Percentiles rank a stretch among this genome's conserved stretches.
Evolutionary conservation across 2,329 filamentous ascomycete genomes (phyloP).

Genomic region (Hypomyces rosellus): DNA sequence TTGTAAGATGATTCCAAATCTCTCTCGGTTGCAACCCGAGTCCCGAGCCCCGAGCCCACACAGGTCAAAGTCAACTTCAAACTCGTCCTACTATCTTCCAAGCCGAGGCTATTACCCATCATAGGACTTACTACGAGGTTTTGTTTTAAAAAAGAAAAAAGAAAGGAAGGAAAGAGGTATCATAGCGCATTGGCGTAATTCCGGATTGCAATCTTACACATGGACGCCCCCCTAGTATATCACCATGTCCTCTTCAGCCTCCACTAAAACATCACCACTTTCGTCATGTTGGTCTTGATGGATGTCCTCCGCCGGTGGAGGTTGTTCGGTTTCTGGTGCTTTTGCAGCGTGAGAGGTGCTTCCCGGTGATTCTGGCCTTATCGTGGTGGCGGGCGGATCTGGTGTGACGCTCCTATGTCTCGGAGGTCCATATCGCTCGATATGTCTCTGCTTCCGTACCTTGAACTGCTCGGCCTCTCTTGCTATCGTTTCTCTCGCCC

Average conservation of each 20-base stretch:
- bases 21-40: too few relatives aligned
- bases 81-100: too few relatives aligned
- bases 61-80: too few relatives aligned
- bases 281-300: constrained; percentile 57
- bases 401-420: constrained; percentile 22
- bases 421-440: constrained; percentile 20
- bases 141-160: neutral
- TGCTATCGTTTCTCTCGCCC: constrained; percentile 57
- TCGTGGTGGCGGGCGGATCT: constrained; percentile 22
- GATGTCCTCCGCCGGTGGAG: neutral
- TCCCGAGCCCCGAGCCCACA: too few relatives aligned
- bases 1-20: too few relatives aligned
- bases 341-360: constrained; percentile 4
- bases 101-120: too few relatives aligned
- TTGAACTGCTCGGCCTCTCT: constrained; percentile 61
- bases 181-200: neutral
- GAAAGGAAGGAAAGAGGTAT: neutral
- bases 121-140: too few relatives aligned
- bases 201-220: too few relatives aligned
- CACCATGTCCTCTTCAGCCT: constrained; percentile 83
- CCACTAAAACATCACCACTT: constrained; percentile 69
- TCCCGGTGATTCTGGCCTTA: constrained; percentile 4
- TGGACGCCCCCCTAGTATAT: constrained; percentile 57
- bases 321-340: neutral
- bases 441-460: constrained; percentile 35